Conservation (phyloP, 192 early-diverging fungal species). For the Phlyctochytrium planicorne region DNA sequence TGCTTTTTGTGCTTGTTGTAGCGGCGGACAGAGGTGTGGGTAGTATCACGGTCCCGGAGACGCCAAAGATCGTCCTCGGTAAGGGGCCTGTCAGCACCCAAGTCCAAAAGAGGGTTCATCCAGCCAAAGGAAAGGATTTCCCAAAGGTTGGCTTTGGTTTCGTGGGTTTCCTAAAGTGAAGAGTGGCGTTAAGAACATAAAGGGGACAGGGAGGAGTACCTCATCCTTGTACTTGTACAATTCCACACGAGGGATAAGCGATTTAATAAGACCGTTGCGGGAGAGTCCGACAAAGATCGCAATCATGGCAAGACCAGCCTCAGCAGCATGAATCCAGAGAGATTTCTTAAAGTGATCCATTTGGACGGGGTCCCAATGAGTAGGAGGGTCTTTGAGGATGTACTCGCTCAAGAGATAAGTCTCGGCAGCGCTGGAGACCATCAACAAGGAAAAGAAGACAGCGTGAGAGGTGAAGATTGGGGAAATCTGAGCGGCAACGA, state of each 20-base stretch:
- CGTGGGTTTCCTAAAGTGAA: constrained; percentile 12
- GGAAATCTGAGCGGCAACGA: background rate
- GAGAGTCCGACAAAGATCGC: too few species aligned
- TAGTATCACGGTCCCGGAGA: constrained; percentile 48
- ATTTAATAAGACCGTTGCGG: too few species aligned
- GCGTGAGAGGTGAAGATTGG: background rate
- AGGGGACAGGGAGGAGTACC: too few species aligned
- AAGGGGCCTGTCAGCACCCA: constrained; percentile 53
- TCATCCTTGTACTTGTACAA: background rate
- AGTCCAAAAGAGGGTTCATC: constrained; percentile 57
- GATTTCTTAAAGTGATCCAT: background rate
- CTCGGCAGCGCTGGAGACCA: background rate
- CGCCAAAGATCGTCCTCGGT: constrained; percentile 59
- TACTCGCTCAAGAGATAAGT: background rate
- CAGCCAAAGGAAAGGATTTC: constrained; percentile 53
- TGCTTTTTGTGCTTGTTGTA: constrained; percentile 16
- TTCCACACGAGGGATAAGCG: background rate
- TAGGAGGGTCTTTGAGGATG: background rate
- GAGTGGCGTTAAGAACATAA: background rate
- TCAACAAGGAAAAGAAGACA: background rate
- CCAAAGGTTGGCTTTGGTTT: constrained; percentile 31
- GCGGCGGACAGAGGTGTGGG: constrained; percentile 31
- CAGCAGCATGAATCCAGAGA: background rate
- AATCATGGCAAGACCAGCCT: too few species aligned
- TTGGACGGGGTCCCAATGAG: background rate